Evolutionary conservation across 441 rosid genomes (phyloP), one percentile per base, ranked within the genome.

Genomic region (Erodium moschatum): DNA sequence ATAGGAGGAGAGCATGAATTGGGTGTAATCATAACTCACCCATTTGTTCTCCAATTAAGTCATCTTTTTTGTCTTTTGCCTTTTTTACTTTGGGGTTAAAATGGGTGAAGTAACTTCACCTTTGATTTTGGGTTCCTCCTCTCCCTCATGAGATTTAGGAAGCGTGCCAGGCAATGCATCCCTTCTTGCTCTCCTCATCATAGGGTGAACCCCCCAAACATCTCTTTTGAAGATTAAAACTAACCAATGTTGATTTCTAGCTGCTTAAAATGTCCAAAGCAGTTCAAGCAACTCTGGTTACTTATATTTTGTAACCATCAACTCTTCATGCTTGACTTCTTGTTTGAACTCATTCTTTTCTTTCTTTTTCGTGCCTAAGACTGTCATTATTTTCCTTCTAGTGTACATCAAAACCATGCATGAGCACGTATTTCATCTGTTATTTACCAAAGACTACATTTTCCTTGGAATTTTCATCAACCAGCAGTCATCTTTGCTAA

Each of bases 141-240:
- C 70, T 62, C 72, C 77, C 72, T 75, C 74, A 83, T 85, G 91
- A 82, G 80, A 79, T 73, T 85, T 27, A 77, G 81, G 72, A 80
- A 81, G 83, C 79, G 21, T 54, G 11, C 66, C 69, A 72, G 87
- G 44, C 86, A 79, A 75, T 84, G 82, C 78, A 82, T 82, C 69
- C 85, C 86, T 72, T 80, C 87, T 71, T 83, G 87, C 73, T 83
- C 85, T 77, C 83, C 85, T 76, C 87, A 75, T 69, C 77, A 67
- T 77, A 78, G 84, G 79, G 88, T 86, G 81, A 81, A 61, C 52
- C 65, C 52, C 52, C 31, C 5, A 18, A 6, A 24, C 68, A 48
- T 61, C 52, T 65, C 48, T 71, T 13, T 12, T 58, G 24, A 19
- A 66, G 15, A 5, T 9, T 8, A 33, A 67, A 12, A 60, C 29